Evolutionary conservation across 371 early-diverging fungal genomes (phyloP).

Genomic region (Apophysomyces elegans): DNA sequence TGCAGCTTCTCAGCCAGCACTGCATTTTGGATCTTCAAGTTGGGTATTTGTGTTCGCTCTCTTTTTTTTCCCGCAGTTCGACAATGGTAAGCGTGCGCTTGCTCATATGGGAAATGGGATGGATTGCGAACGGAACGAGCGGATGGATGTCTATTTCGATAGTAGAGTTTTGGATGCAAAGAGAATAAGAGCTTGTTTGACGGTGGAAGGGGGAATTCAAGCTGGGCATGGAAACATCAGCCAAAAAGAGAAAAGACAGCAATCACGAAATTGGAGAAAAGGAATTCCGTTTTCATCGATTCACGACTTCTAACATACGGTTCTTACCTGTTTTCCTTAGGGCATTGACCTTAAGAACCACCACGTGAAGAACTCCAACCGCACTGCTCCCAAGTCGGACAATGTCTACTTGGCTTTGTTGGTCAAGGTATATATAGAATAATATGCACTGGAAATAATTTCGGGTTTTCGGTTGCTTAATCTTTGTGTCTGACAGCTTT

Average conservation of each 20-base stretch:
- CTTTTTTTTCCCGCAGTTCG: constrained; percentile 7
- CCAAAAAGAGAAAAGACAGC: no score
- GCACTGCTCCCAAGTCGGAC: constrained; percentile 88
- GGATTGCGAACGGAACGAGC: neutral
- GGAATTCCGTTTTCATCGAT: no score
- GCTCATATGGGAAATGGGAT: neutral
- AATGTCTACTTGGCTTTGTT: constrained; percentile 95
- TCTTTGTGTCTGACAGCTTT: constrained; percentile 16
- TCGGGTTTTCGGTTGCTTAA: neutral
- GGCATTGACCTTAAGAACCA: constrained; percentile 97
- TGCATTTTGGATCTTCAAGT: neutral
- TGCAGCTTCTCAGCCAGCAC: neutral
- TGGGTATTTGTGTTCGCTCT: constrained; percentile 7
- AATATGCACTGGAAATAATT: neutral
- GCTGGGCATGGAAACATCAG: no score
- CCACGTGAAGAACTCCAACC: constrained; percentile 91
- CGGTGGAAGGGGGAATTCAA: neutral
- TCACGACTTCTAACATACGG: no score
- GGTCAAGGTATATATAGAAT: constrained; percentile 76
- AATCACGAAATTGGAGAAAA: no score
- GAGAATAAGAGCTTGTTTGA: neutral
- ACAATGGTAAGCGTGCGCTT: constrained; percentile 4
- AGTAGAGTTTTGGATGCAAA: neutral
- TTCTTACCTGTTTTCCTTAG: constrained; percentile 39
- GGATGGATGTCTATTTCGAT: neutral